Evolutionary conservation across 2,329 filamentous ascomycete genomes (phyloP), one percentile per base, ranked within the genome.

Genomic region (Lachnum nothofagi): DNA sequence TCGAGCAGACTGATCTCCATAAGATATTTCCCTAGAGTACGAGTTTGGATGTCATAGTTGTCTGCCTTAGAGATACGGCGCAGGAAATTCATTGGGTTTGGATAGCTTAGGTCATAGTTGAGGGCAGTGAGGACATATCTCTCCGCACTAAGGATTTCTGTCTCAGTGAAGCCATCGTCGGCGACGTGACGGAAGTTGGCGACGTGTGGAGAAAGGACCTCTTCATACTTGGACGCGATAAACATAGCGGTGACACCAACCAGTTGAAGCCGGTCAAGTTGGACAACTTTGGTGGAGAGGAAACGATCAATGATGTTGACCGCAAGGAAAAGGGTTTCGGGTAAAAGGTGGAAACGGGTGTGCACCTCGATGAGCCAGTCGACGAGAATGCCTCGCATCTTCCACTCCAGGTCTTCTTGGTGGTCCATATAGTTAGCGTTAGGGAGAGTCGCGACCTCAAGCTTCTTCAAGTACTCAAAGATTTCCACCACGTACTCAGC

Each of bases 71-170:
- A 97, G 70, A 98, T 95, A 60, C 94, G 88, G 57, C 93, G 88
- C 53, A 98, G 82, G 75, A 98, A 98, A 79, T 98, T 98, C 93
- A 98, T 98, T 19, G 93, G 93, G 72, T 98, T 98, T 48, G 93
- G 93, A 66, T 96, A 98, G 75, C 91, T 96, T 56, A 98, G 82
- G 67, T 98, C 91, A 69, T 96, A 98, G 73, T 96, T 86, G 53
- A 98, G 80, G 5, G 90, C 90, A 58, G 82, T 81, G 44, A 98
- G 83, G 58, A 98, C 85, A 67, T 94, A 95, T 59, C 93, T 87
- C 72, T 98, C 93, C n/a, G 93, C 93, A 65, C 88, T 91, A 33
- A 98, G 78, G 59, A 98, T 97, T 72, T 98, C 93, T 39, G 88
- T 83, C 68, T 96, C 91, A 4, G 83, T 87, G 71, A 97, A 98